These are phyloP conservation scores for Cnidoscolus chayamansa DNA, from an alignment of 441 rosid species.

Conservation along the genomic window DNA sequence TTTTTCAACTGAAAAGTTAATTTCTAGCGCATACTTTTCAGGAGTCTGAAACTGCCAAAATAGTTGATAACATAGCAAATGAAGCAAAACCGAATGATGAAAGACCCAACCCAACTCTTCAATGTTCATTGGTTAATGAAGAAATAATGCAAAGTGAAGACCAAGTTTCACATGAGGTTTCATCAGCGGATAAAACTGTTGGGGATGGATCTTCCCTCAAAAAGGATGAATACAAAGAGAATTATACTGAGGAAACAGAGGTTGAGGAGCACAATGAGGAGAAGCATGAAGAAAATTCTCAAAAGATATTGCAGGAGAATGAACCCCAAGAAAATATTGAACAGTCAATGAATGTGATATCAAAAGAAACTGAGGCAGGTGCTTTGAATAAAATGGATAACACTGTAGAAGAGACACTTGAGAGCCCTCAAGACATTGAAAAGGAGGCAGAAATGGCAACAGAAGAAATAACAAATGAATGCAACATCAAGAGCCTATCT, in stretches of 20 bases:
- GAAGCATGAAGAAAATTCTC: conserved; percentile 23
- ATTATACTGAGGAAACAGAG: conserved; percentile 12
- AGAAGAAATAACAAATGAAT: conserved; percentile 20
- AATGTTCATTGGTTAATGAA: background rate
- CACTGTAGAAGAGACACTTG: conserved; percentile 19
- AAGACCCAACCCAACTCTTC: background rate
- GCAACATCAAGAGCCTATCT: conserved; percentile 13
- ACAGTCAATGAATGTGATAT: background rate
- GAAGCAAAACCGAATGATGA: conserved; percentile 16
- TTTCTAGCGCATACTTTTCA: conserved; percentile 14
- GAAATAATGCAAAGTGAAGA: conserved; percentile 10
- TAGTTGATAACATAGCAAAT: background rate
- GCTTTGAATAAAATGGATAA: conserved; percentile 7
- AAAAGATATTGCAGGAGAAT: conserved; percentile 14
- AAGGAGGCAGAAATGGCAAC: conserved; percentile 15
- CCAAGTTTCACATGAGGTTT: background rate
- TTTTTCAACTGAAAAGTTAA: background rate
- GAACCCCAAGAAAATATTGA: conserved; percentile 22
- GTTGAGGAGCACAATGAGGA: conserved; percentile 12
- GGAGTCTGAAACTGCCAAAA: background rate
- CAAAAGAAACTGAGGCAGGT: conserved; percentile 15
- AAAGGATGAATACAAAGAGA: conserved; percentile 14
- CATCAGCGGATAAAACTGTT: conserved; percentile 11
- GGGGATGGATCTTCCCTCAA: conserved; percentile 6
- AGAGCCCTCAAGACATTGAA: conserved; percentile 11